Base-by-base conservation (phyloP, 2,329 filamentous ascomycete genomes). In the Cercospora sp. region DNA sequence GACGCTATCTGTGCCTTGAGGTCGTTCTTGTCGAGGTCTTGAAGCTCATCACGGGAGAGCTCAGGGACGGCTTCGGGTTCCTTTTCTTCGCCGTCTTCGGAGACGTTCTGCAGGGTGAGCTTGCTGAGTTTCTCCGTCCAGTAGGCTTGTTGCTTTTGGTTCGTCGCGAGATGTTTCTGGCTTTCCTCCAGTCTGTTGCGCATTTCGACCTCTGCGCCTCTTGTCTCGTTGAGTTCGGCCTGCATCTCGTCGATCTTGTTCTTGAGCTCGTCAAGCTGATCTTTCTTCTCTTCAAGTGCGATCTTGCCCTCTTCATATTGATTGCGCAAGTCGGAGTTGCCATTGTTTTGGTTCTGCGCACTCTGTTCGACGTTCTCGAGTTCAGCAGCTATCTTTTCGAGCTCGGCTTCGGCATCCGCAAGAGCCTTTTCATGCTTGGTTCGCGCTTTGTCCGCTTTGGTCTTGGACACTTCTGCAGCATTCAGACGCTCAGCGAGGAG, bases 151-250 rank as follows among this genome's bases (percentile, higher is more conserved):
- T 91, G 89, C 80, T 92, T 94, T 78, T 96, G 89, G 79, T 96
- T 97, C 76, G 98, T 94, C 0, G 83, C 80, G 13, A 98, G 86
- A 9, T 90, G 88, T 81, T 99, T 99, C 73, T 97, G 91, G 78
- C 94, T 95, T 77, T 98, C 94, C 77, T 98, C 95, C 1, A 99
- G 89, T 82, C 97, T 97, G 81, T 98, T 98, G 71, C 92, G 91
- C 93, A 98, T 97, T 80, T 99, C 95, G 69, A 99, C 97, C 79
- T 99, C 95, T 3, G 90, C 84, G 0, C 93, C 94, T 9, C 94
- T 88, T 0, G 91, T 97, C 76, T 93, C 91, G 76, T 98, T 97
- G 66, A 98, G 85, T 78, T 96, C 93, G 0, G 89, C 83, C 1
- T 88, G 91, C 84, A 94, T 97, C 74, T 91, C 89, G 72, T 99